phyloP scores from a whole-genome alignment of 805 yeast genomes.

The baker's yeast (Saccharomyces cerevisiae) region DNA sequence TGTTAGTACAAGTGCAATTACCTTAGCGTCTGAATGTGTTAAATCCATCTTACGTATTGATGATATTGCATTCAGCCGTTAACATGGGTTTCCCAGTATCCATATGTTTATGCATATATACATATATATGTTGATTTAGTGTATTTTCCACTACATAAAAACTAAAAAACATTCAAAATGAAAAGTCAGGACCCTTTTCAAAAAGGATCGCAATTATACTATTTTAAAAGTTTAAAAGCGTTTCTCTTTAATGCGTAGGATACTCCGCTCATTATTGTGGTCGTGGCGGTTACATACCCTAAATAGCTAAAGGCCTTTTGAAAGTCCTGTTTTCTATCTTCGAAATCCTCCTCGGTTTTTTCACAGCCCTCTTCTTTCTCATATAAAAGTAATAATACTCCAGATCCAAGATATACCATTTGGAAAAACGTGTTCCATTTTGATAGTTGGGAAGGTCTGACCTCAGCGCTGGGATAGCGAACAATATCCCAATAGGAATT shows the following conservation, averaged over 20 bases:
- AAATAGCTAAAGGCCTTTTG: slow-evolving; percentile 19
- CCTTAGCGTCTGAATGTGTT: slow-evolving; percentile 92
- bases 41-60: slow-evolving; percentile 93
- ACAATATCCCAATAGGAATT: slow-evolving; percentile 63
- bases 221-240: slow-evolving; percentile 51
- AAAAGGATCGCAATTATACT: neutral
- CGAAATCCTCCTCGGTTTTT: slow-evolving; percentile 8
- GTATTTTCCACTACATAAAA: neutral
- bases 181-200: neutral
- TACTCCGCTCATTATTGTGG: slow-evolving; percentile 72
- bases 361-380: slow-evolving; percentile 5
- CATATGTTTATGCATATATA: neutral
- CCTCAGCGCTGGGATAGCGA: slow-evolving; percentile 72
- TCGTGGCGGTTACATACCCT: slow-evolving; percentile 53
- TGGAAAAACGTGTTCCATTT: slow-evolving; percentile 88
- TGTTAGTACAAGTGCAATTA: slow-evolving; percentile 88
- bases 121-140: neutral
- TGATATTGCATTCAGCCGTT: slow-evolving; percentile 89
- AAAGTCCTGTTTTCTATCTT: neutral
- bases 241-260: slow-evolving; percentile 64
- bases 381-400: slow-evolving; percentile 36
- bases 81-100: slow-evolving; percentile 30
- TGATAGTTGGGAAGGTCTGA: slow-evolving; percentile 78
- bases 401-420: slow-evolving; percentile 74
- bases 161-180: neutral